Conservation (phyloP, 2,329 filamentous ascomycete species). For the Furcasterigmium sp. region DNA sequence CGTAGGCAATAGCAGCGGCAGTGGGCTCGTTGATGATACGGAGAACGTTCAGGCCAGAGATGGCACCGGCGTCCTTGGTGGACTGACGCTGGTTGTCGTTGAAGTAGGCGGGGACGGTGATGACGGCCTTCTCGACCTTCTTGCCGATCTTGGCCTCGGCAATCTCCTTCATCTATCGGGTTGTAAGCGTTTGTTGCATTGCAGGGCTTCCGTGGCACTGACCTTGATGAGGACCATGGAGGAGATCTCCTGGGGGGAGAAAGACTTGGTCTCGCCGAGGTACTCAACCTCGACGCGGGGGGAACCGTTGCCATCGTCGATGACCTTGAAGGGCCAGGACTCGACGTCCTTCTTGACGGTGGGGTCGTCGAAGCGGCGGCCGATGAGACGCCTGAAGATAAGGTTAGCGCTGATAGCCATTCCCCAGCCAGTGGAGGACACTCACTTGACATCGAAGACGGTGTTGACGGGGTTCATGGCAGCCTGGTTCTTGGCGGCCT, state of each 20-base stretch:
- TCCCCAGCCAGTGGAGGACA: conserved; percentile 15
- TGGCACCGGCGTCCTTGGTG: conserved; percentile 98
- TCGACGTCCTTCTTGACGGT: conserved; percentile 98
- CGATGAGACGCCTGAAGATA: conserved; percentile 81
- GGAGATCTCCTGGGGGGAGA: conserved; percentile 98
- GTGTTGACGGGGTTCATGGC: conserved; percentile 99
- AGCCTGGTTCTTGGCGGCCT: conserved; percentile 99
- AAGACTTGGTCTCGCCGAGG: conserved; percentile 88
- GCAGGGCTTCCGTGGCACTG: conserved; percentile 21
- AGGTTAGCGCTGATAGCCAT: conserved; percentile 10
- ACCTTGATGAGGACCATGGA: conserved; percentile 99
- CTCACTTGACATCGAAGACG: conserved; percentile 98
- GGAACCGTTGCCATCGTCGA: conserved; percentile 74
- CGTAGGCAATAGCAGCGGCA: conserved; percentile 95
- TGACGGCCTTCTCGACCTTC: conserved; percentile 98
- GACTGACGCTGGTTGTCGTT: conserved; percentile 99
- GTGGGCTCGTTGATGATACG: conserved; percentile 99
- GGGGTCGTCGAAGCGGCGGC: conserved; percentile 89
- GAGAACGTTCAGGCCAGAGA: conserved; percentile 94
- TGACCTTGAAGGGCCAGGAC: conserved; percentile 98
- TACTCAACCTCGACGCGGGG: conserved; percentile 95
- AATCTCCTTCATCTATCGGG: conserved; percentile 90
- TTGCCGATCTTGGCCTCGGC: conserved; percentile 97
- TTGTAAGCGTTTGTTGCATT: conserved; percentile 1
- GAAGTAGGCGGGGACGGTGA: conserved; percentile 99